Percentiles rank a stretch among this genome's conserved stretches.
Conservation (phyloP, 2,329 filamentous ascomycete genomes). For the Leptodontidium sp. region DNA sequence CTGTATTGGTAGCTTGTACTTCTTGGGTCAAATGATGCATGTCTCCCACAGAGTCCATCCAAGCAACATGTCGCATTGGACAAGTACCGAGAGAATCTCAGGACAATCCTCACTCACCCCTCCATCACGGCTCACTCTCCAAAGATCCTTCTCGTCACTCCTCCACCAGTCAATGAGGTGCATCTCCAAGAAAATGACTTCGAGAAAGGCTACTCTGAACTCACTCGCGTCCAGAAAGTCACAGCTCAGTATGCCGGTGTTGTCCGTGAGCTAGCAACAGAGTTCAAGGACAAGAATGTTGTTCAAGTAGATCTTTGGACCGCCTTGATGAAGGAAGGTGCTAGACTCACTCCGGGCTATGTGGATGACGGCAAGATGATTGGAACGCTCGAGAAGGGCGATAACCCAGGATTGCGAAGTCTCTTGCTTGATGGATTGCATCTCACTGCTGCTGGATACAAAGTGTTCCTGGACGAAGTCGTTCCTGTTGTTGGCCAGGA, state of each 20-base stretch:
- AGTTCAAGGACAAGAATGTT: conserved; percentile 50
- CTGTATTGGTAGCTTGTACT: conserved; percentile 59
- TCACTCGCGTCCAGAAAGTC: conserved; percentile 64
- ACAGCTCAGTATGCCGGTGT: conserved; percentile 73
- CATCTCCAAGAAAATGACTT: conserved; percentile 47
- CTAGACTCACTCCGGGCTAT: conserved; percentile 56
- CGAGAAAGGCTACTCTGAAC: conserved; percentile 46
- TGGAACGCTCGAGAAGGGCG: conserved; percentile 34
- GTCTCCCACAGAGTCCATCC: conserved; percentile 66
- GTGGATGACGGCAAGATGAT: conserved; percentile 26
- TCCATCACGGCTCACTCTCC: conserved; percentile 73
- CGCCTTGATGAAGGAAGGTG: conserved; percentile 76
- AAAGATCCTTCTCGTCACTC: conserved; percentile 79
- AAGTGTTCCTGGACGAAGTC: conserved; percentile 41
- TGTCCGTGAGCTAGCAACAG: conserved; percentile 54
- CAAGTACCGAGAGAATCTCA: conserved; percentile 76
- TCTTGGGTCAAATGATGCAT: conserved; percentile 91
- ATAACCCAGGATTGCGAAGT: conserved; percentile 33
- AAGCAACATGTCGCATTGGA: conserved; percentile 82
- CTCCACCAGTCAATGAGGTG: conserved; percentile 77
- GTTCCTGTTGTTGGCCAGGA: conserved; percentile 36
- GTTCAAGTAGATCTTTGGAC: conserved; percentile 82
- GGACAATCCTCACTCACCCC: conserved; percentile 75
- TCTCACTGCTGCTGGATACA: conserved; percentile 44
- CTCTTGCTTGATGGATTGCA: conserved; percentile 45